Conservation (phyloP, 805 yeast genomes). For the Maudiozyma pseudohumilis region DNA sequence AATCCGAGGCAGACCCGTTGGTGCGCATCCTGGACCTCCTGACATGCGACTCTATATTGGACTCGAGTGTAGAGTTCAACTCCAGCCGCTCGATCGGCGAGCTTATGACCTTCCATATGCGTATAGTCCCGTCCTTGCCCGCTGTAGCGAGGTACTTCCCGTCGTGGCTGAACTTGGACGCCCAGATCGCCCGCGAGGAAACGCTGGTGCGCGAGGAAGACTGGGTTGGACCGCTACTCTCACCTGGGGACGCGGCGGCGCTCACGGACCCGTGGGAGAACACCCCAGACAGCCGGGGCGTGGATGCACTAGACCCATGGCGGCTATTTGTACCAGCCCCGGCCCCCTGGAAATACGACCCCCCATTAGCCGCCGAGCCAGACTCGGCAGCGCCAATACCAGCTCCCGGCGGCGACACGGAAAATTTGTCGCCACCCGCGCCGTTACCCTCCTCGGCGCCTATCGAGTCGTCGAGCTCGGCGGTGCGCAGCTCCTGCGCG, state of each 20-base stretch:
- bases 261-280: too few species aligned
- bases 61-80: conserved; percentile 17
- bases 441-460: too few species aligned
- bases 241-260: conserved; percentile 11
- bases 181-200: conserved; percentile 45
- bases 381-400: not conserved
- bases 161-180: conserved; percentile 62
- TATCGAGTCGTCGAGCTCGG: not conserved
- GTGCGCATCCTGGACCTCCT: conserved; percentile 5
- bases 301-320: not conserved
- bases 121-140: conserved; percentile 59
- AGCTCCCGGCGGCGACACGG: not conserved
- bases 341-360: too few species aligned
- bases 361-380: too few species aligned
- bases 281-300: not conserved
- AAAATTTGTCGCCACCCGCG: not conserved
- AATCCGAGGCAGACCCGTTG: not conserved
- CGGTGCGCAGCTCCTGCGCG: conserved; percentile 46
- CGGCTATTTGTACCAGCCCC: too few species aligned
- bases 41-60: conserved; percentile 7
- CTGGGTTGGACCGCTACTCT: conserved; percentile 1
- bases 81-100: conserved; percentile 60
- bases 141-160: conserved; percentile 81
- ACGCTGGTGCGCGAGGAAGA: conserved; percentile 3
- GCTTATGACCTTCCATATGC: conserved; percentile 72